These are phyloP conservation scores for Russula foetens DNA, from an alignment of 768 basidiomycete species.

Conservation along the genomic window DNA sequence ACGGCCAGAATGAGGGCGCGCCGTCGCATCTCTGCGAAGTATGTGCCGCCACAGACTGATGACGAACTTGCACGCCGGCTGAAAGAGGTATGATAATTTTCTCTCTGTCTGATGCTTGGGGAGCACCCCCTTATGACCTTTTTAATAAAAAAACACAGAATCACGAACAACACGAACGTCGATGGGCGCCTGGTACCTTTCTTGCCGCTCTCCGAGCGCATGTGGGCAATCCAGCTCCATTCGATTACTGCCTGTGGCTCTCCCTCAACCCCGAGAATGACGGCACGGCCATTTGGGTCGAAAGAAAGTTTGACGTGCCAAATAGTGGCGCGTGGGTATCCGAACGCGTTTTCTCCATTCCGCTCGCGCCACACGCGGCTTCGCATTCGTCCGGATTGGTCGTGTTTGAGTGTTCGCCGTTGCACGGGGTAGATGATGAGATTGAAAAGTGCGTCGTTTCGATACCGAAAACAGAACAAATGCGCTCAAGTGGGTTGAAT, in stretches of 20 bases:
- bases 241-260: slow-evolving; percentile 63
- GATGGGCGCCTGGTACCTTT: slow-evolving; percentile 74
- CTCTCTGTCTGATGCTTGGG: not conserved
- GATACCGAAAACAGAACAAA: not conserved
- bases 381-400: slow-evolving; percentile 48
- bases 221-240: slow-evolving; percentile 28
- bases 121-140: not conserved
- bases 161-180: slow-evolving; percentile 56
- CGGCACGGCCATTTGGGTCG: slow-evolving; percentile 73
- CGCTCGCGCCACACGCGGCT: slow-evolving; percentile 28
- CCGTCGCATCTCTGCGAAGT: slow-evolving; percentile 35
- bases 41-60: slow-evolving; percentile 48
- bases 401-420: slow-evolving; percentile 67
- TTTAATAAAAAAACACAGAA: slow-evolving; percentile 45
- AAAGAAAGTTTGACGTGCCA: slow-evolving; percentile 67
- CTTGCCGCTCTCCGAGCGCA: slow-evolving; percentile 38
- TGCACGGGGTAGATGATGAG: slow-evolving; percentile 53
- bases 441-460: slow-evolving; percentile 47
- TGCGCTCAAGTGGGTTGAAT: not conserved
- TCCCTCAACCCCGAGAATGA: slow-evolving; percentile 66
- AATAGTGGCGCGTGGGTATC: slow-evolving; percentile 53
- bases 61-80: slow-evolving; percentile 57
- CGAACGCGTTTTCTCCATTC: slow-evolving; percentile 55
- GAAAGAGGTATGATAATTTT: slow-evolving; percentile 45
- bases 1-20: slow-evolving; percentile 27